These are phyloP conservation scores for Pittosporum tobira DNA, from an alignment of 129 eudicot genomes.

Conservation along the genomic window DNA sequence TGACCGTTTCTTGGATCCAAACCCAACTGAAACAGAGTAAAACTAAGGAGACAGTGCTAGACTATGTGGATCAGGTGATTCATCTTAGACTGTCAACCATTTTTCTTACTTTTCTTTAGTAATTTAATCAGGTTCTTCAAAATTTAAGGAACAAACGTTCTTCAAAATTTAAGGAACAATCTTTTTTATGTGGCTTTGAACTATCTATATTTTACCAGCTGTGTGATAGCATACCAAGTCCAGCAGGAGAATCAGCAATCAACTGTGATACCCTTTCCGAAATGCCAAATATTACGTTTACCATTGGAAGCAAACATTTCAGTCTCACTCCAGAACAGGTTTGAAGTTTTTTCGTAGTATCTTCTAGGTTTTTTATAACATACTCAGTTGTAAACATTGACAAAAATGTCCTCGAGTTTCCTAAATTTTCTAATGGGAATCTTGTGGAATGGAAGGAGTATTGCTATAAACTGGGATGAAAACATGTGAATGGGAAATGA, in stretches of 20 bases:
- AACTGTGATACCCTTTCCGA: conserved; percentile 48
- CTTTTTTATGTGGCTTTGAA: background rate
- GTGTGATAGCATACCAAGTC: conserved; percentile 80
- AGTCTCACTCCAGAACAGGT: conserved; percentile 85
- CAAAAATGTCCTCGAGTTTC: too few species aligned
- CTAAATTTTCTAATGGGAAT: too few species aligned
- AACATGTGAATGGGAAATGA: background rate
- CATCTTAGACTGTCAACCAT: background rate
- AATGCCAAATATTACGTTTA: conserved; percentile 72
- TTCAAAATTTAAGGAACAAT: background rate
- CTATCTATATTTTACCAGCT: conserved; percentile 36
- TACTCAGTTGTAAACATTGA: conserved; percentile 1
- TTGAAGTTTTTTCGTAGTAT: conserved; percentile 7
- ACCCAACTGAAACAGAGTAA: conserved; percentile 52
- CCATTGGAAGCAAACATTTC: conserved; percentile 57
- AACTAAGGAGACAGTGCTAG: conserved; percentile 53
- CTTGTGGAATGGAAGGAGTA: too few species aligned
- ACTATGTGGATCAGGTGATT: conserved; percentile 65
- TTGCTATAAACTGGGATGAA: background rate
- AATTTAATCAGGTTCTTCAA: background rate
- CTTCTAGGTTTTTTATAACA: background rate
- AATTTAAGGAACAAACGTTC: background rate
- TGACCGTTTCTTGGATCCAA: conserved; percentile 79
- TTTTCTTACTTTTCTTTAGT: background rate
- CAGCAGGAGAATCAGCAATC: conserved; percentile 71